A percentile compares a stretch with the other conserved stretches of the same genome.
Evolutionary conservation across 2,329 filamentous ascomycete genomes (phyloP).

Genomic region (Aspergillus sp.): DNA sequence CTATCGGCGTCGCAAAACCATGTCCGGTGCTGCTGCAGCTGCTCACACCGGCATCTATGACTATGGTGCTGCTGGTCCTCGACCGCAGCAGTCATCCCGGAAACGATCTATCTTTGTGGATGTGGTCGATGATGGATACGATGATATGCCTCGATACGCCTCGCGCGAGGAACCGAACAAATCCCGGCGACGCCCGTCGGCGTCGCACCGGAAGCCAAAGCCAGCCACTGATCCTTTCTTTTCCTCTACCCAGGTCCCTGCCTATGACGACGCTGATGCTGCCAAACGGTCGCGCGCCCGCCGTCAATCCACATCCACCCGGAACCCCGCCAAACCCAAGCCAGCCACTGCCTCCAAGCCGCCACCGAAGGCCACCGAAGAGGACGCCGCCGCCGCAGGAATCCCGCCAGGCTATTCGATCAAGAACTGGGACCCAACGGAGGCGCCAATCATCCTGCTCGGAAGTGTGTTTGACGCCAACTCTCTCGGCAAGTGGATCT

Average conservation of each 20-base stretch:
- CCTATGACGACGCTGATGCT: slow-evolving; percentile 58
- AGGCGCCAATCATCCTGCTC: slow-evolving; percentile 90
- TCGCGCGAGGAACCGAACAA: slow-evolving; percentile 50
- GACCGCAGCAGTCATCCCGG: slow-evolving; percentile 46
- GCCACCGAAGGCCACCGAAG: slow-evolving; percentile 63
- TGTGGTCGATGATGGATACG: slow-evolving; percentile 60
- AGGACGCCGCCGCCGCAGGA: slow-evolving; percentile 64
- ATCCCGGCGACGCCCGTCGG: slow-evolving; percentile 32
- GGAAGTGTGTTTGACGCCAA: slow-evolving; percentile 98
- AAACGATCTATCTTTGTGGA: slow-evolving; percentile 61
- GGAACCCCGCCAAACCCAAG: slow-evolving; percentile 50
- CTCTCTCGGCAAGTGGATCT: slow-evolving; percentile 98
- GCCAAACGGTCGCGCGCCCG: slow-evolving; percentile 55
- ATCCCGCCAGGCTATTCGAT: slow-evolving; percentile 91
- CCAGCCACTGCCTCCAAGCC: slow-evolving; percentile 39
- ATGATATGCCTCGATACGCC: slow-evolving; percentile 50
- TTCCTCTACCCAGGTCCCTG: slow-evolving; percentile 59
- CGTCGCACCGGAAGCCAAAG: slow-evolving; percentile 47
- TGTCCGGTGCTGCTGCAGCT: slow-evolving; percentile 38
- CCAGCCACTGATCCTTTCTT: slow-evolving; percentile 56
- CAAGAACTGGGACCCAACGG: slow-evolving; percentile 97
- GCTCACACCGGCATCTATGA: slow-evolving; percentile 29
- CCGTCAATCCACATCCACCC: slow-evolving; percentile 59
- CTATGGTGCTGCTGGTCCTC: slow-evolving; percentile 20
- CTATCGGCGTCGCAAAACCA: slow-evolving; percentile 53